Evolutionary conservation across 2,329 filamentous ascomycete species (phyloP).

Genomic region (Neonectria neomacrospora): DNA sequence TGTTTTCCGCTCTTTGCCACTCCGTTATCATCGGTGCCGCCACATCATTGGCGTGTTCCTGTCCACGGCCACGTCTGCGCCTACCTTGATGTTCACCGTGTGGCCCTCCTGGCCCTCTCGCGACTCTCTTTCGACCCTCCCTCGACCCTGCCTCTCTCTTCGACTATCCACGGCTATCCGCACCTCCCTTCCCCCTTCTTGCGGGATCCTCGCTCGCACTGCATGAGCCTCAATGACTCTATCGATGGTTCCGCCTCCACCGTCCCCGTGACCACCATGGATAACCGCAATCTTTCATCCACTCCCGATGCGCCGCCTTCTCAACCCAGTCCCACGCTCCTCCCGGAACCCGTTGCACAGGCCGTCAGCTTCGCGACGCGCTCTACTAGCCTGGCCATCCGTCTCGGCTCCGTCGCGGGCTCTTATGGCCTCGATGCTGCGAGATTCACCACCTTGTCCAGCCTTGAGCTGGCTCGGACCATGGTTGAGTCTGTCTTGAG

Average conservation of each 20-base stretch:
- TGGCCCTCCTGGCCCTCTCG: neutral
- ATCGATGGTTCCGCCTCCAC: conserved; percentile 24
- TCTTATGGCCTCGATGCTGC: conserved; percentile 64
- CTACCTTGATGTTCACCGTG: neutral
- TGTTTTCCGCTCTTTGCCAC: conserved; percentile 37
- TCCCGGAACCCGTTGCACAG: conserved; percentile 67
- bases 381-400: conserved; percentile 67
- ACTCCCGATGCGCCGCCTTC: conserved; percentile 33
- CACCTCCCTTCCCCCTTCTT: conserved; percentile 12
- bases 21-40: conserved; percentile 35
- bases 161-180: neutral
- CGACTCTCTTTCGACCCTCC: neutral
- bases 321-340: conserved; percentile 58
- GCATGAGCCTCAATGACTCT: conserved; percentile 1
- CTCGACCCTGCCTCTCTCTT: too few relatives aligned
- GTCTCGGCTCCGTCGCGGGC: conserved; percentile 63
- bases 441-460: conserved; percentile 66
- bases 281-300: conserved; percentile 31
- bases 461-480: conserved; percentile 66
- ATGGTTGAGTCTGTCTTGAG: conserved; percentile 65
- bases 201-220: conserved; percentile 12
- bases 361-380: conserved; percentile 70
- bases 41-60: conserved; percentile 35
- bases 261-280: conserved; percentile 27
- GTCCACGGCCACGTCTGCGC: conserved; percentile 1